Evolutionary conservation across 805 yeast species (phyloP), one percentile per base, ranked within the genome.

Genomic region (Candida manassasensis): DNA sequence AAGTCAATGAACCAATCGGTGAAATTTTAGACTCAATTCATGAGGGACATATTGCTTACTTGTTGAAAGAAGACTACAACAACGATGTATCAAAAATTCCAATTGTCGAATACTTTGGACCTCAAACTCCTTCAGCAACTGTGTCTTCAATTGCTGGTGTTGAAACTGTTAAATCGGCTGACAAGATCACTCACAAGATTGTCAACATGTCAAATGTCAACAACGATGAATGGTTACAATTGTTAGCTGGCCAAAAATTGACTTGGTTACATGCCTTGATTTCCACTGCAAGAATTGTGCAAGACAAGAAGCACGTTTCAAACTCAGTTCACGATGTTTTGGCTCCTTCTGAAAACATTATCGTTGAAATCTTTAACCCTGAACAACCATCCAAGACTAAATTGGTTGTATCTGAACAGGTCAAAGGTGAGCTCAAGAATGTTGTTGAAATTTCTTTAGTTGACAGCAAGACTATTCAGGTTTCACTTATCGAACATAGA

Each of bases 211-310:
- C 37, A 15, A 36, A 59, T 34, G 69, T 69, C 25, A 45, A 46
- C 5, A 43, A 52, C 29, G 39, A 43, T 12, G 66, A 67, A 36
- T 93, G 98, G 98, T 77, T 84, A 53, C 66, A 77, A 36, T 67
- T 81, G 40, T 70, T 93, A 48, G 96, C 96, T 38, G 97, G 97
- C 44, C 56, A 73, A 35, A 56, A 71, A 41, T 76, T 77, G 53
- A 77, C 75, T 60, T 93, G 99, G 99, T 79, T 95, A 66, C 84
- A 82, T 50, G 97, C 97, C 21, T 79, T 93, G 61, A 69, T 93
- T 45, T 69, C 89, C 16, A 73, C 90, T 46, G 72, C 77, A 37
- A 79, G 85, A 59, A 70, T 86, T 55, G 93, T 88, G 40, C 97
- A 93, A 69, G 95, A 85, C 38, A 69, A 77, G 46, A 78, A 81